These are phyloP conservation scores for Pseudogymnoascus sp. DNA, from an alignment of 2,329 filamentous ascomycete species.

Conservation along the genomic window DNA sequence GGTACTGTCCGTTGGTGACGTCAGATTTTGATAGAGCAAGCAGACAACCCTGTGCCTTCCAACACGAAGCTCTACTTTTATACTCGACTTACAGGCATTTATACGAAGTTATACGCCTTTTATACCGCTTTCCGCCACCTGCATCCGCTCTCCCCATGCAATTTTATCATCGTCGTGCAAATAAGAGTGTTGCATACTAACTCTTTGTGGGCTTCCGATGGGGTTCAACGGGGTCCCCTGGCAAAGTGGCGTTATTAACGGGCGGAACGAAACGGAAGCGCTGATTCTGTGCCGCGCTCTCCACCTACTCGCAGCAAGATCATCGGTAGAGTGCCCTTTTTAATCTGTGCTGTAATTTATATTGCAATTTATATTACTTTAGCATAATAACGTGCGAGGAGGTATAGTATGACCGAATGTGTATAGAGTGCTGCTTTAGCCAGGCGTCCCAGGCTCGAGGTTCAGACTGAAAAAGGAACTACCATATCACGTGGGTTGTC, in stretches of 20 bases:
- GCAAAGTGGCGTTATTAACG: background rate
- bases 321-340: background rate
- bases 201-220: background rate
- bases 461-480: too few species aligned
- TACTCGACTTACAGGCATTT: background rate
- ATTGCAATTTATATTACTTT: background rate
- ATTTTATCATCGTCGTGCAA: conserved; percentile 9
- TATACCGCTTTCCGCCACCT: background rate
- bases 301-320: background rate
- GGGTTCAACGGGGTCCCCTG: background rate
- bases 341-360: background rate
- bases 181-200: conserved; percentile 8
- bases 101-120: background rate
- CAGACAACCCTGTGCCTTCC: background rate
- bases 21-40: background rate
- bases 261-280: background rate
- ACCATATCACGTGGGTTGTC: too few species aligned
- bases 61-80: background rate
- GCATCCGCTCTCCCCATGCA: background rate
- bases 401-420: too few species aligned
- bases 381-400: too few species aligned
- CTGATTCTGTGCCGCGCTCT: background rate
- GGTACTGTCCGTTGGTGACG: background rate
- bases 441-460: too few species aligned
- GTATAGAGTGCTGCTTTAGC: too few species aligned